Conservation (phyloP, 2,329 filamentous ascomycete genomes). For the Trichophyton mentagrophytes region DNA sequence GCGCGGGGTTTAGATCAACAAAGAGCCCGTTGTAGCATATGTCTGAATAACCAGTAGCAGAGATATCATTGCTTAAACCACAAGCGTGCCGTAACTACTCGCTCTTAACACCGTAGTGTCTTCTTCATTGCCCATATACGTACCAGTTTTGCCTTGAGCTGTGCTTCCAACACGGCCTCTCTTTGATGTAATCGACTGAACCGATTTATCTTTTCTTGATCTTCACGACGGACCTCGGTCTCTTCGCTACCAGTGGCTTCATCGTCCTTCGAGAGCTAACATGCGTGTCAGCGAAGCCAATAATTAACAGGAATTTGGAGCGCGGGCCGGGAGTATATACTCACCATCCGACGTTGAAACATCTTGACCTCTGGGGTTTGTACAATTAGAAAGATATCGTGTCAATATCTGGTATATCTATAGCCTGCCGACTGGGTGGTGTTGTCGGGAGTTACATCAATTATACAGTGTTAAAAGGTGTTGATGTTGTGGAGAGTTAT, state of each 20-base stretch:
- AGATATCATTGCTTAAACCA: background rate
- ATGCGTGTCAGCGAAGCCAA: background rate
- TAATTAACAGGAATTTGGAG: background rate
- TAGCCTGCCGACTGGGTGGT: background rate
- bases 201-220: conserved; percentile 97
- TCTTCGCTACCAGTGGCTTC: conserved; percentile 68
- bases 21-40: background rate
- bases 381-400: background rate
- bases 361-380: conserved; percentile 21
- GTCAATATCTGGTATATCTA: background rate
- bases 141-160: conserved; percentile 67
- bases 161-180: conserved; percentile 64
- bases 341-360: conserved; percentile 51
- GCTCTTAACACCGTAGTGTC: background rate
- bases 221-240: conserved; percentile 85
- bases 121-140: conserved; percentile 19
- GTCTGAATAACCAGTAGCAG: background rate
- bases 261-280: conserved; percentile 85
- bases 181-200: conserved; percentile 91
- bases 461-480: background rate
- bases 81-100: no score
- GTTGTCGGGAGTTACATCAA: background rate
- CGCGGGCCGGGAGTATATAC: conserved; percentile 10
- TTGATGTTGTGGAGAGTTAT: background rate
- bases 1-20: background rate